Percentiles rank a stretch among this genome's conserved stretches.
Conservation (phyloP, 2,329 filamentous ascomycete genomes). For the Aspergillus floridensis region DNA sequence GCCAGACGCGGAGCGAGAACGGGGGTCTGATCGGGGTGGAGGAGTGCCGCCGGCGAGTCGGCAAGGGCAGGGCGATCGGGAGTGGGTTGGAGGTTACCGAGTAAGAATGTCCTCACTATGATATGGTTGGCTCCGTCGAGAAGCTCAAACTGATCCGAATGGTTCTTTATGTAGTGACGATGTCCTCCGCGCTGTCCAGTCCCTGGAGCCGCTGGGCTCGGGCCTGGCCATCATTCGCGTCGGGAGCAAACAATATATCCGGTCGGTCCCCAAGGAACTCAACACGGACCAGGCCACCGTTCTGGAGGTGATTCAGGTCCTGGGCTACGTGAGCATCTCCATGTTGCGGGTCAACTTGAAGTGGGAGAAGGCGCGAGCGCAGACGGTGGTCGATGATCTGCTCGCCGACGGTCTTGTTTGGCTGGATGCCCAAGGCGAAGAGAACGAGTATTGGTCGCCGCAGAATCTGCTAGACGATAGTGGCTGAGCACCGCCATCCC, state of each 20-base stretch:
- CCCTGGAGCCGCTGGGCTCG: slow-evolving; percentile 80
- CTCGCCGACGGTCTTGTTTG: slow-evolving; percentile 87
- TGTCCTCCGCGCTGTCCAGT: slow-evolving; percentile 82
- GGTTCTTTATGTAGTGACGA: slow-evolving; percentile 62
- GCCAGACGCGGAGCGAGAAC: slow-evolving; percentile 82
- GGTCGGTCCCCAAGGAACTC: slow-evolving; percentile 90
- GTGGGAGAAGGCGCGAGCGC: slow-evolving; percentile 81
- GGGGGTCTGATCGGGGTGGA: slow-evolving; percentile 83
- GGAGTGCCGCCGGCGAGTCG: slow-evolving; percentile 75
- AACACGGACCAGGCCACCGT: slow-evolving; percentile 92
- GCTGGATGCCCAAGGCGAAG: slow-evolving; percentile 81
- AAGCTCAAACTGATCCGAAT: background rate
- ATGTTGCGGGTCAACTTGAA: slow-evolving; percentile 84
- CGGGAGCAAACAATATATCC: slow-evolving; percentile 80
- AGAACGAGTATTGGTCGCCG: slow-evolving; percentile 85
- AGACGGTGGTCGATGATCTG: slow-evolving; percentile 86
- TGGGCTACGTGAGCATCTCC: slow-evolving; percentile 84
- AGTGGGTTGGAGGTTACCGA: slow-evolving; percentile 75
- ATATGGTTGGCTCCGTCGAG: background rate
- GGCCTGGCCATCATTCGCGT: slow-evolving; percentile 83
- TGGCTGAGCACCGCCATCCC: slow-evolving; percentile 25
- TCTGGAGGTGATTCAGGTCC: slow-evolving; percentile 82
- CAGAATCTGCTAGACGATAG: slow-evolving; percentile 45
- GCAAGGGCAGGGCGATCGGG: slow-evolving; percentile 70
- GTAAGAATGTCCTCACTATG: slow-evolving; percentile 42